Conservation (phyloP, 345 rosid genomes). For the Aquilaria malaccensis region DNA sequence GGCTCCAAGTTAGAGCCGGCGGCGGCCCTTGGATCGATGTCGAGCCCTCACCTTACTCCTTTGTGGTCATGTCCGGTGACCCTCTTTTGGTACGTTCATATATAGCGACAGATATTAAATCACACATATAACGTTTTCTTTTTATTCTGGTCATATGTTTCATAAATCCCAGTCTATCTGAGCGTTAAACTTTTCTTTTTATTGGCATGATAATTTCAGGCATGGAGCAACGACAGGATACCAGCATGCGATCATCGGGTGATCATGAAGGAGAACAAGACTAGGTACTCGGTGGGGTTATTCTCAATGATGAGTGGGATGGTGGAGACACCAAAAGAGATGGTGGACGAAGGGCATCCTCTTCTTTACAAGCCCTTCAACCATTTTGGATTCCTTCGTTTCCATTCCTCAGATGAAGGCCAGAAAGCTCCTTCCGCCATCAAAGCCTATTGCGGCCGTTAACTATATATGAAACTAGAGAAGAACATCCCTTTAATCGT, state of each 20-base stretch:
- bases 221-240: constrained; percentile 78
- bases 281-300: constrained; percentile 48
- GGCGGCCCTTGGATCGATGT: constrained; percentile 37
- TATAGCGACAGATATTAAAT: not conserved
- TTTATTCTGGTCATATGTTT: not conserved
- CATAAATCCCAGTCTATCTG: not conserved
- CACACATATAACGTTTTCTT: not conserved
- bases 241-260: constrained; percentile 52
- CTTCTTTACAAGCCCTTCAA: constrained; percentile 50
- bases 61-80: constrained; percentile 51
- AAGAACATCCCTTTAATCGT: too few relatives aligned
- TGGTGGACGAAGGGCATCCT: constrained; percentile 55
- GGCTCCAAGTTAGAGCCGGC: constrained; percentile 38
- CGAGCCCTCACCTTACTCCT: constrained; percentile 43
- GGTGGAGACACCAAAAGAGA: constrained; percentile 40
- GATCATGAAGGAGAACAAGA: constrained; percentile 32
- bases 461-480: too few relatives aligned
- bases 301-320: constrained; percentile 44
- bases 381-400: constrained; percentile 43
- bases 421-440: constrained; percentile 35
- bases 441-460: constrained; percentile 45
- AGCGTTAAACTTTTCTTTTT: not conserved
- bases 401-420: constrained; percentile 20
- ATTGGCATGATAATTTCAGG: constrained; percentile 24
- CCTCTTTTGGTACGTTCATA: constrained; percentile 39